Percentiles rank a stretch among this genome's conserved stretches.
These are phyloP conservation scores for Pyricularia pennisetigena DNA, from an alignment of 2,329 filamentous ascomycete genomes.

Conservation along the genomic window DNA sequence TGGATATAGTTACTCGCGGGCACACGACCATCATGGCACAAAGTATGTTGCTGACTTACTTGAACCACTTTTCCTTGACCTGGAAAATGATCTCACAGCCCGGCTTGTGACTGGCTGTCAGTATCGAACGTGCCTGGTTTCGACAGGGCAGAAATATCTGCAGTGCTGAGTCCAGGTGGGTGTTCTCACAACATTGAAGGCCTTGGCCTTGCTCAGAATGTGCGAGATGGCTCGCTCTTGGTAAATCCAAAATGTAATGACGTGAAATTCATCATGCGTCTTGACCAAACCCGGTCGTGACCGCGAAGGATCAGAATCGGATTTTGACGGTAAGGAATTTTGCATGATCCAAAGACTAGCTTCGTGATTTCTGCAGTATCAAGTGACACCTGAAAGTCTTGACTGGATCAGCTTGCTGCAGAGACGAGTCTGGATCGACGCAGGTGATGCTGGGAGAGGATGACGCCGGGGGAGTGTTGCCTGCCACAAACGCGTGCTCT, in stretches of 20 bases:
- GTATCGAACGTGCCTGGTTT: not conserved
- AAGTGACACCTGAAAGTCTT: not conserved
- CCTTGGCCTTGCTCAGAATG: conserved; percentile 12
- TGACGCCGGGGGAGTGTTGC: not conserved
- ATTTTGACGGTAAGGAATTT: not conserved
- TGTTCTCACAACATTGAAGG: conserved; percentile 9
- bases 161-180: not conserved
- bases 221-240: conserved; percentile 11
- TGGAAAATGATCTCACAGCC: conserved; percentile 15
- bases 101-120: conserved; percentile 8
- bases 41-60: not conserved
- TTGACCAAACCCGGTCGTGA: not conserved
- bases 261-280: conserved; percentile 13
- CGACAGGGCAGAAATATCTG: not conserved
- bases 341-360: not conserved
- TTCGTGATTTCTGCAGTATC: not conserved
- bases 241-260: conserved; percentile 17
- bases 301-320: not conserved
- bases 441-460: not conserved
- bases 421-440: not conserved
- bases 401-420: not conserved
- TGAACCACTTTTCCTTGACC: conserved; percentile 13
- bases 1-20: not conserved
- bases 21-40: no score
- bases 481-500: not conserved